Evolutionary conservation across 345 rosid species (phyloP), one percentile per base, ranked within the genome.

Genomic region (Corchorus olitorius): DNA sequence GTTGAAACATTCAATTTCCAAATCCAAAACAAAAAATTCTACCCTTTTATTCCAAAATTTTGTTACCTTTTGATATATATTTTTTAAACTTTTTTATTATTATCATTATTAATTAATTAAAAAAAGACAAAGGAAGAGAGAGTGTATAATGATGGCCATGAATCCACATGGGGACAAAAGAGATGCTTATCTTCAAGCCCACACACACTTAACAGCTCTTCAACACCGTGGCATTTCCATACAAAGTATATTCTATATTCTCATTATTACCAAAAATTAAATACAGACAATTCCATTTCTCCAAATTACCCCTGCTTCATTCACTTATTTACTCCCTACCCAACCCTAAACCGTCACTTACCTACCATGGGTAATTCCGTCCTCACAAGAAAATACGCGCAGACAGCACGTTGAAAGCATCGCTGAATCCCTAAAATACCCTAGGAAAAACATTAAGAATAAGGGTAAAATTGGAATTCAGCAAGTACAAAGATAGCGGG

Each of bases 101-200:
- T 45, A 45, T 45, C 1, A 6, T 1, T 45, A 45, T 6, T 19
- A 1, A 56, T 27, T 27, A 27, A 27, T 27, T 27, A 20, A 3
- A 20, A 0, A 20, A 58, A 58, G 6, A 1, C 2, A 45, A n/a
- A 2, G 7, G 37, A 33, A 64, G 19, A 3, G 5, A 35, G 19
- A 49, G 45, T 49, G 58, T 16, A 77, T 7, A n/a, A 55, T 46
- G 76, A 71, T 64, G 67, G 56, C 19, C 50, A 11, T 74, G 80
- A 75, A 14, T 52, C 45, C 86, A 86, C 81, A 37, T 76, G 86
- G 79, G 78, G 83, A 83, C 87, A 79, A 81, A 78, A 68, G 53
- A 76, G 73, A 84, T 65, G 76, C 84, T 80, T 76, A 81, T 75
- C 84, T 69, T 72, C 77, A n/a, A 64, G n/a, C 8, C 73, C 66